Percentiles rank a stretch among this genome's conserved stretches.
These are phyloP conservation scores for Pseudonectria buxi DNA, from an alignment of 2,329 filamentous ascomycete genomes.

Conservation along the genomic window DNA sequence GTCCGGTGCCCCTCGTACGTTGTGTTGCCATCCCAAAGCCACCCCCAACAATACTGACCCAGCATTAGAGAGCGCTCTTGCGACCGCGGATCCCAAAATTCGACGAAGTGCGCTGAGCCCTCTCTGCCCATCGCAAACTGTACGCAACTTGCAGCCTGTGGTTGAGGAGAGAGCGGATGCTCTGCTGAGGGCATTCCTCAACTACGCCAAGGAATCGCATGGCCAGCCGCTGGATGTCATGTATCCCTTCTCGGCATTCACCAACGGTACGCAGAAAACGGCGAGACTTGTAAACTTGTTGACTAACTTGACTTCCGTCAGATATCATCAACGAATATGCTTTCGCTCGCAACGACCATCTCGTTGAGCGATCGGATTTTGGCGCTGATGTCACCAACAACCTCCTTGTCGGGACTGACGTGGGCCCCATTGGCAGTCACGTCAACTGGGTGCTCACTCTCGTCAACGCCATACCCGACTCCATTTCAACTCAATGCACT, in stretches of 20 bases:
- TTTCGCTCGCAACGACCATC: conserved; percentile 29
- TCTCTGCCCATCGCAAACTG: conserved; percentile 31
- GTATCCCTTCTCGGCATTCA: conserved; percentile 33
- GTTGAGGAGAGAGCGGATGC: conserved; percentile 30
- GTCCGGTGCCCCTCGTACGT: conserved; percentile 29
- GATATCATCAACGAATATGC: conserved; percentile 36
- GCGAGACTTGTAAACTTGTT: background rate
- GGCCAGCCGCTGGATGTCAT: conserved; percentile 28
- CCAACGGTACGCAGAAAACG: conserved; percentile 23
- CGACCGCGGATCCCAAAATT: conserved; percentile 28
- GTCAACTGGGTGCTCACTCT: conserved; percentile 29
- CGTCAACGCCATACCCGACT: conserved; percentile 30
- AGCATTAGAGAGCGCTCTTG: conserved; percentile 26
- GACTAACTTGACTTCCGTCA: conserved; percentile 9
- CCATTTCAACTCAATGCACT: conserved; percentile 28
- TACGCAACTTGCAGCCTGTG: conserved; percentile 31
- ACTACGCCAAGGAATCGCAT: conserved; percentile 18
- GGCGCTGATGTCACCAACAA: conserved; percentile 30
- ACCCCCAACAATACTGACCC: conserved; percentile 10
- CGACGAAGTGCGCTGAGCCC: conserved; percentile 29
- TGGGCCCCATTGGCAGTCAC: conserved; percentile 31
- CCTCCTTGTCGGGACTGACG: conserved; percentile 31
- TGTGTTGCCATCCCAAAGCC: conserved; percentile 7
- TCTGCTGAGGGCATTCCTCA: conserved; percentile 25
- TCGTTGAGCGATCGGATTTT: conserved; percentile 29